Conservation (phyloP, 2,329 filamentous ascomycete species). For the Fusarium hainanense region DNA sequence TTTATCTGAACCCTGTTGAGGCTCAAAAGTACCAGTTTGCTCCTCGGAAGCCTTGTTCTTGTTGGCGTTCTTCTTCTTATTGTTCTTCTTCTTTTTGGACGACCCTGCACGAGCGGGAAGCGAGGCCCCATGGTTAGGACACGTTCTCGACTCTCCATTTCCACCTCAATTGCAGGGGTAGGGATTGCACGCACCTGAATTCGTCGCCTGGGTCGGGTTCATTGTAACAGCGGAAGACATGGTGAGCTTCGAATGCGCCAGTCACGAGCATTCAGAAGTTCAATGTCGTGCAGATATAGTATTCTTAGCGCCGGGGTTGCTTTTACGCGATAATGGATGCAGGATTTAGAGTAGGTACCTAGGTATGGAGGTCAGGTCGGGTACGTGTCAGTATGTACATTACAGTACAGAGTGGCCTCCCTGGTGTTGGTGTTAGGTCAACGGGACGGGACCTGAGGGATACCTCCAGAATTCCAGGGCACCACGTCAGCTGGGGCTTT, state of each 20-base stretch:
- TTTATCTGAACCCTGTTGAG: conserved; percentile 52
- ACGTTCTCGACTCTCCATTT: conserved; percentile 45
- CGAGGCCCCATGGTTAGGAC: conserved; percentile 46
- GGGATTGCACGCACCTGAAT: conserved; percentile 50
- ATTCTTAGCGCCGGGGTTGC: conserved; percentile 18
- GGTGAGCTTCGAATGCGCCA: conserved; percentile 39
- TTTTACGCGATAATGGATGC: conserved; percentile 29
- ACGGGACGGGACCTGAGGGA: neutral
- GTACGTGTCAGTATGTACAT: conserved; percentile 17
- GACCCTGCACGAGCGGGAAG: conserved; percentile 48
- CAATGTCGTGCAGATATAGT: conserved; percentile 32
- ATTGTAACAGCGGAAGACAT: conserved; percentile 56
- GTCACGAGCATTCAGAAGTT: conserved; percentile 40
- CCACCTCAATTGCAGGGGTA: conserved; percentile 41
- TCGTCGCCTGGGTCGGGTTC: conserved; percentile 51
- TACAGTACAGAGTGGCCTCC: conserved; percentile 26
- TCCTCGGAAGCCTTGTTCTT: conserved; percentile 57
- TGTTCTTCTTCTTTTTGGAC: conserved; percentile 68
- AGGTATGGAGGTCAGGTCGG: neutral
- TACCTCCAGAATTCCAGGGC: conserved; percentile 15
- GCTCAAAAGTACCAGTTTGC: conserved; percentile 50
- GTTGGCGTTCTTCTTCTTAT: conserved; percentile 68
- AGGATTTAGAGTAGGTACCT: conserved; percentile 23
- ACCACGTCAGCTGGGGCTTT: conserved; percentile 43
- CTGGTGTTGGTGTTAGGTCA: conserved; percentile 24